A percentile compares a stretch with the other conserved stretches of the same genome.
These are phyloP conservation scores for Diatrype stigma DNA, from an alignment of 2,329 filamentous ascomycete species.

Conservation along the genomic window DNA sequence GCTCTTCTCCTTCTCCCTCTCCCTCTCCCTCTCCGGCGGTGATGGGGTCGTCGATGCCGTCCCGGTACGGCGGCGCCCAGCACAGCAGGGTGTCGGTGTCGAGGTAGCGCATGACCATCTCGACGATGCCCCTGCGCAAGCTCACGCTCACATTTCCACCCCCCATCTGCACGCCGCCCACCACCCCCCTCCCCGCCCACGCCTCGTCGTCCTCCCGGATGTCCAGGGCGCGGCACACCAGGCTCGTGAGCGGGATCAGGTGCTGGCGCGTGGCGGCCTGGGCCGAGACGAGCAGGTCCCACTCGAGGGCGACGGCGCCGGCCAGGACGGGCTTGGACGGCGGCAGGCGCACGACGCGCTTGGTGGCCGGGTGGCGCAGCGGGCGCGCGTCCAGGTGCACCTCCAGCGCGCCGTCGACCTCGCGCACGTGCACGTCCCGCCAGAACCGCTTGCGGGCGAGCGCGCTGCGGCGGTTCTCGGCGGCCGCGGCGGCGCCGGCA, in stretches of 20 bases:
- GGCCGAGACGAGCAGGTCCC: constrained; percentile 78
- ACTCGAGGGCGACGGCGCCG: constrained; percentile 82
- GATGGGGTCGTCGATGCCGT: constrained; percentile 40
- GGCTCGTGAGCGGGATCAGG: constrained; percentile 83
- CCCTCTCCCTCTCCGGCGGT: not conserved
- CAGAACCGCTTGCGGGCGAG: constrained; percentile 75
- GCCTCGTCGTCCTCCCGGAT: constrained; percentile 63
- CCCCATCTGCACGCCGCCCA: constrained; percentile 1
- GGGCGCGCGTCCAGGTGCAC: constrained; percentile 75
- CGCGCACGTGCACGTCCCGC: constrained; percentile 73
- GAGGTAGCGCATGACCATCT: constrained; percentile 75
- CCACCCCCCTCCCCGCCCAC: constrained; percentile 29
- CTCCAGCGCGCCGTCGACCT: constrained; percentile 56
- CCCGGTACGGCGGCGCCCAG: constrained; percentile 63
- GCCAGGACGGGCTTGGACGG: constrained; percentile 75
- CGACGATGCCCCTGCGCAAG: constrained; percentile 60
- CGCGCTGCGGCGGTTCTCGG: constrained; percentile 3
- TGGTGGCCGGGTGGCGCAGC: constrained; percentile 71
- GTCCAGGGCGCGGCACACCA: constrained; percentile 79
- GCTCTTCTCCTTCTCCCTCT: not conserved
- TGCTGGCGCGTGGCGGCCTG: constrained; percentile 83
- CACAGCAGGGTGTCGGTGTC: constrained; percentile 90
- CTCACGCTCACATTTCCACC: constrained; percentile 29
- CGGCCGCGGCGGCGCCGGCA: not conserved
- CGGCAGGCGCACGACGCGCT: constrained; percentile 69